Evolutionary conservation across 2,329 filamentous ascomycete genomes (phyloP).

Genomic region (Volutella citrinella): DNA sequence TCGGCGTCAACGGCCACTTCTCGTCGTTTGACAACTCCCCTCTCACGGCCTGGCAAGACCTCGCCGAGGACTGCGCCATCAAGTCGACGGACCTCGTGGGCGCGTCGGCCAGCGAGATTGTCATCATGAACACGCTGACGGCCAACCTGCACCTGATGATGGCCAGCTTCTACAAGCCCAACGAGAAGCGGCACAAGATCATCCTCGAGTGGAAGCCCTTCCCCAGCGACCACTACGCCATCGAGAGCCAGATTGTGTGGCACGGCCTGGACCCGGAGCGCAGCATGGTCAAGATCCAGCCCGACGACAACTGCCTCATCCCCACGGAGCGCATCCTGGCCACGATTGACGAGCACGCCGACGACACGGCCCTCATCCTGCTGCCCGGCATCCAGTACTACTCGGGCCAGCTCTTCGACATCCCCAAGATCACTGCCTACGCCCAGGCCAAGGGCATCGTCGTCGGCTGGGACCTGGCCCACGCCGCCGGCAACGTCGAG

Average conservation of each 20-base stretch:
- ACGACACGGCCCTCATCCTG: slow-evolving; percentile 70
- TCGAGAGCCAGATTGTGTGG: slow-evolving; percentile 75
- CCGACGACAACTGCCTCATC: slow-evolving; percentile 58
- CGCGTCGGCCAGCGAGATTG: slow-evolving; percentile 69
- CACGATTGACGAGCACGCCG: slow-evolving; percentile 71
- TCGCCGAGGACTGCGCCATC: slow-evolving; percentile 70
- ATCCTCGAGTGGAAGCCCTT: slow-evolving; percentile 90
- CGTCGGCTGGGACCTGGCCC: slow-evolving; percentile 86
- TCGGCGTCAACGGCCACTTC: slow-evolving; percentile 85
- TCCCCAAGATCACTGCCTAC: slow-evolving; percentile 72
- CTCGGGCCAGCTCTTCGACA: slow-evolving; percentile 85
- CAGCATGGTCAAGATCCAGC: slow-evolving; percentile 72
- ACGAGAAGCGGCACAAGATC: slow-evolving; percentile 65
- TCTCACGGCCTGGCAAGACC: slow-evolving; percentile 70
- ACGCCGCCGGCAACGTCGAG: slow-evolving; percentile 81
- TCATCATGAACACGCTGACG: slow-evolving; percentile 85
- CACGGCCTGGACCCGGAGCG: slow-evolving; percentile 65
- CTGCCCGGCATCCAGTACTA: slow-evolving; percentile 91
- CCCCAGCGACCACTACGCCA: slow-evolving; percentile 81
- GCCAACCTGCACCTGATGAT: slow-evolving; percentile 78
- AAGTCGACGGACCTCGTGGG: slow-evolving; percentile 74
- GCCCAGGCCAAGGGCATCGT: slow-evolving; percentile 68
- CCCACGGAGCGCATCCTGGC: slow-evolving; percentile 68
- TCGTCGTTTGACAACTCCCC: slow-evolving; percentile 63
- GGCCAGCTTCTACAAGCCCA: slow-evolving; percentile 79